Percentiles rank a stretch among this genome's conserved stretches.
Conservation (phyloP, 495 filamentous ascomycete species). For the Penicillium macrosclerotiorum region DNA sequence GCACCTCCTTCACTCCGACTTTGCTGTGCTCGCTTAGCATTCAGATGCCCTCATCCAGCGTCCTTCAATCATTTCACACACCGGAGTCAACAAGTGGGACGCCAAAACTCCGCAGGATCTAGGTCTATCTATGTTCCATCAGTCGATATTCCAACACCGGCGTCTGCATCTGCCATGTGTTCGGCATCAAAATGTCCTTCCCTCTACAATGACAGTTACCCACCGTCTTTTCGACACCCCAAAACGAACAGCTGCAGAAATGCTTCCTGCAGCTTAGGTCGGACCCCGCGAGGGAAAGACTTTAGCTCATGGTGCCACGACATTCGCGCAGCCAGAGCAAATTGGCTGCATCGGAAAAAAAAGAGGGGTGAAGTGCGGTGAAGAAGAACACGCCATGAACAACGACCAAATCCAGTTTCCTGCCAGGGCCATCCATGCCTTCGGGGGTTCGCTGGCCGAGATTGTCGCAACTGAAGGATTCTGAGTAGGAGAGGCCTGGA, state of each 20-base stretch:
- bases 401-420: slow-evolving; percentile 1
- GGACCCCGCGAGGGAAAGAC: slow-evolving; percentile 15
- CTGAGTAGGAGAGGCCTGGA: too few relatives aligned
- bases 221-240: slow-evolving; percentile 9
- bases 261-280: slow-evolving; percentile 17
- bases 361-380: slow-evolving; percentile 14
- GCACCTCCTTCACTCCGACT: too few relatives aligned
- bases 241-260: slow-evolving; percentile 23
- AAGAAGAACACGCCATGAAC: background rate
- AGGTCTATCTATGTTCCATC: too few relatives aligned
- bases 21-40: too few relatives aligned
- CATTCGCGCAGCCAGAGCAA: slow-evolving; percentile 33
- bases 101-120: too few relatives aligned
- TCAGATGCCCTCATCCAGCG: too few relatives aligned
- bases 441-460: too few relatives aligned
- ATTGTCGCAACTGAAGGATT: too few relatives aligned
- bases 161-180: slow-evolving; percentile 19
- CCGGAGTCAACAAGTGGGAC: too few relatives aligned
- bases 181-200: slow-evolving; percentile 2
- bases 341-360: slow-evolving; percentile 17
- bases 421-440: too few relatives aligned
- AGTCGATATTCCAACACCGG: too few relatives aligned
- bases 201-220: background rate
- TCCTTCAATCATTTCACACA: too few relatives aligned
- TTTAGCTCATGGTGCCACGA: slow-evolving; percentile 40